Evolutionary conservation across 768 basidiomycete genomes (phyloP), one percentile per base, ranked within the genome.

Genomic region (Saitozyma podzolica): DNA sequence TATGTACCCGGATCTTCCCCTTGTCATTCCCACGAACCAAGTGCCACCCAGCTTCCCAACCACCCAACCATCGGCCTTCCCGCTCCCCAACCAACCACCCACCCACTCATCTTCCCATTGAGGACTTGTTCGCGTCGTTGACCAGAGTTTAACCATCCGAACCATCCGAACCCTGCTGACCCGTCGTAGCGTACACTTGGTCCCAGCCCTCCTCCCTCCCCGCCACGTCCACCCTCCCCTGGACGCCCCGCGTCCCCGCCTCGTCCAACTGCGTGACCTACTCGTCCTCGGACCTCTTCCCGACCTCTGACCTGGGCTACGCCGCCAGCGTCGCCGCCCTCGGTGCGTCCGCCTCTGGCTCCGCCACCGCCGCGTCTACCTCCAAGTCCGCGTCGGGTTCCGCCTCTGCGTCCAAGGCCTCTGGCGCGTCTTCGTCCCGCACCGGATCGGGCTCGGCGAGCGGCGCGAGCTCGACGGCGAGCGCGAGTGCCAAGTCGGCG

Each of bases 271-370:
- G 58, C 19, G 50, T 52, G 9, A 48, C 42, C 9, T 59, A 59
- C 20, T 50, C 51, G 39, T 59, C 58, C 13, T 52, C 58, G 6
- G 58, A 59, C 58, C 58, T 59, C n/a, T 59, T 51, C 50, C 58
- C 58, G 11, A 17, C 50, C 50, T 37, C 42, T 20, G 39, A 50
- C 19, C 58, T 59, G 0, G 58, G 58, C 3, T 59, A 59, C 50
- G 50, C 20, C 13, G 42, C 51, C 14, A 47, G 41, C 40, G 49
- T 50, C n/a, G 20, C 58, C 40, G 20, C 50, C 51, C 52, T 50
- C 17, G 40, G 11, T 9, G 43, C 50, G 6, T 40, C 19, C 47
- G 51, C 57, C 20, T 58, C 29, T 40, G 57, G 43, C n/a, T 48
- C 43, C 45, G 17, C 40, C 17, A 17, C 43, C 41, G 56, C 10